Evolutionary conservation across 306 rosid genomes (phyloP).

Genomic region (Acacia confusa): DNA sequence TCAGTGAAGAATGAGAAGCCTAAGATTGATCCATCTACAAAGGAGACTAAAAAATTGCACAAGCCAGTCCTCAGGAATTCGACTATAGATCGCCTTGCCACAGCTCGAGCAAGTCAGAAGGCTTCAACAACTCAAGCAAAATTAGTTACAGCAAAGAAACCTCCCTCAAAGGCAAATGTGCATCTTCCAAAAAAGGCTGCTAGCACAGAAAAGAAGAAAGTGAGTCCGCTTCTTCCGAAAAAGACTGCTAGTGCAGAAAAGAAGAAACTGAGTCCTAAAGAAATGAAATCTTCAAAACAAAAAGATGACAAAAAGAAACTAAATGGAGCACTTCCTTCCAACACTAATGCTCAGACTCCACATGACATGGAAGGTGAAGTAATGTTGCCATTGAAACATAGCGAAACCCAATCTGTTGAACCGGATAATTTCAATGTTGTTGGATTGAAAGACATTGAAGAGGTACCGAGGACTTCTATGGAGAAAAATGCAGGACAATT

Average conservation of each 20-base stretch:
- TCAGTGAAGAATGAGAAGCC: slow-evolving; percentile 53
- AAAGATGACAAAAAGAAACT: slow-evolving; percentile 39
- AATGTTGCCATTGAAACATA: slow-evolving; percentile 41
- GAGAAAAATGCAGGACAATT: slow-evolving; percentile 39
- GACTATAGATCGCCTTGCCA: slow-evolving; percentile 83
- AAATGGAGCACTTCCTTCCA: slow-evolving; percentile 40
- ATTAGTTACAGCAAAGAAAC: slow-evolving; percentile 53
- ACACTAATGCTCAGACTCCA: slow-evolving; percentile 41
- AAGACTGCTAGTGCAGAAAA: slow-evolving; percentile 45
- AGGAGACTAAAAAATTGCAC: slow-evolving; percentile 55
- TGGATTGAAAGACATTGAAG: slow-evolving; percentile 43
- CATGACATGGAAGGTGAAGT: slow-evolving; percentile 37
- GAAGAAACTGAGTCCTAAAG: slow-evolving; percentile 61
- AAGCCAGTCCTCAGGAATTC: slow-evolving; percentile 72
- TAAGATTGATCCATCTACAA: slow-evolving; percentile 44
- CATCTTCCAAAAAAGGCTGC: slow-evolving; percentile 45
- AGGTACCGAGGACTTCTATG: slow-evolving; percentile 37
- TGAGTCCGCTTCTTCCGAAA: slow-evolving; percentile 4
- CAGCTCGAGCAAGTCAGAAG: slow-evolving; percentile 56
- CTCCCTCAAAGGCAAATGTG: slow-evolving; percentile 48
- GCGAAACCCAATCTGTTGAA: slow-evolving; percentile 35
- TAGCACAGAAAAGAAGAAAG: slow-evolving; percentile 55
- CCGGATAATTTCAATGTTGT: slow-evolving; percentile 30
- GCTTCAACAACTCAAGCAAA: slow-evolving; percentile 42
- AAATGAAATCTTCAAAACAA: slow-evolving; percentile 51